Evolutionary conservation across 768 basidiomycete genomes (phyloP).

Genomic region (Kwoniella europaea): DNA sequence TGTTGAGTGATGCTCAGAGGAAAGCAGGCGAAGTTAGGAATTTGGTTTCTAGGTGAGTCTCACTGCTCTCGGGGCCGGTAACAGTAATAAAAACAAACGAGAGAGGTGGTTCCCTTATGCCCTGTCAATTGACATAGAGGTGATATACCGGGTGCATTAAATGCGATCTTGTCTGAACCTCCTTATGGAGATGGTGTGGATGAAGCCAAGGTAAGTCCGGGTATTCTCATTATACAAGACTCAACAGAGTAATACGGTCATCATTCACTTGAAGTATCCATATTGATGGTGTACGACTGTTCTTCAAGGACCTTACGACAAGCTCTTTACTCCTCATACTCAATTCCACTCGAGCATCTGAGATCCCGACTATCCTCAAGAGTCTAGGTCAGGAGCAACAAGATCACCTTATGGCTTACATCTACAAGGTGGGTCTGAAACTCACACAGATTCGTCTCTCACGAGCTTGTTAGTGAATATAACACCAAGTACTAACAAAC

Average conservation of each 20-base stretch:
- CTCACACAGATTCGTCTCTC: too few species aligned
- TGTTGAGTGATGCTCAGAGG: slow-evolving; percentile 75
- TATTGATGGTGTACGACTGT: too few species aligned
- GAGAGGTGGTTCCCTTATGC: too few species aligned
- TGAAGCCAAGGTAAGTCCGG: slow-evolving; percentile 77
- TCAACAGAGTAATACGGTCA: too few species aligned
- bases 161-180: slow-evolving; percentile 71
- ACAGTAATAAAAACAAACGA: too few species aligned
- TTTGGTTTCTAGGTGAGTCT: slow-evolving; percentile 69
- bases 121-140: slow-evolving; percentile 62
- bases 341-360: slow-evolving; percentile 89
- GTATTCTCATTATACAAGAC: too few species aligned
- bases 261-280: too few species aligned
- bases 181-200: slow-evolving; percentile 89
- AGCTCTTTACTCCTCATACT: slow-evolving; percentile 82
- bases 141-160: slow-evolving; percentile 76
- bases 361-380: slow-evolving; percentile 77
- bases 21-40: slow-evolving; percentile 74
- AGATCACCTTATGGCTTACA: slow-evolving; percentile 94
- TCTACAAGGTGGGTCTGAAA: slow-evolving; percentile 71
- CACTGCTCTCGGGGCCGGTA: too few species aligned
- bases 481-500: too few species aligned
- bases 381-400: slow-evolving; percentile 61
- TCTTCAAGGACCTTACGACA: slow-evolving; percentile 68
- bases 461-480: too few species aligned